Percentiles rank a stretch among this genome's conserved stretches.
phyloP scores from a whole-genome alignment of 2,329 filamentous ascomycete genomes.

The Aureobasidium sp. region DNA sequence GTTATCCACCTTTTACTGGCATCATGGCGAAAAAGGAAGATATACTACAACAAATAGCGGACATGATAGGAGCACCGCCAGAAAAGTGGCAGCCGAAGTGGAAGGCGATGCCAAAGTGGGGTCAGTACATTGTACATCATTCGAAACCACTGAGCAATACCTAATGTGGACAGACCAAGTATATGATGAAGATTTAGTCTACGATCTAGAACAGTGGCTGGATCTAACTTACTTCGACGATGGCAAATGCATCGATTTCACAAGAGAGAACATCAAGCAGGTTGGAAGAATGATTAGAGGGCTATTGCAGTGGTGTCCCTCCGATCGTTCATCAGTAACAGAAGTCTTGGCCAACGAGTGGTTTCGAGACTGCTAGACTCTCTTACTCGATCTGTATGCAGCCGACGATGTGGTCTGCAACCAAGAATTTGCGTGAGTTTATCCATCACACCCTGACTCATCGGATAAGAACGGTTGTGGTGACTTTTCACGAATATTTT shows the following conservation, averaged over 20 bases:
- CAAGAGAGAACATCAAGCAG: background rate
- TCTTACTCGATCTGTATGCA: background rate
- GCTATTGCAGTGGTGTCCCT: background rate
- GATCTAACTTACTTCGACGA: background rate
- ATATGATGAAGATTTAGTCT: background rate
- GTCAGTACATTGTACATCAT: background rate
- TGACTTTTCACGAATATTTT: background rate
- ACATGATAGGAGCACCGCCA: slow-evolving; percentile 27
- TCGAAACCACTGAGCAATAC: too few species aligned
- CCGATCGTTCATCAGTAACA: background rate
- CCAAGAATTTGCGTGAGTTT: background rate
- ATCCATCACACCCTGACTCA: background rate
- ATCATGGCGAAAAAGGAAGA: slow-evolving; percentile 26
- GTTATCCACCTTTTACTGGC: slow-evolving; percentile 32
- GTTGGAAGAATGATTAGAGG: background rate
- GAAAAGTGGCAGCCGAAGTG: slow-evolving; percentile 24
- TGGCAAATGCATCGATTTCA: background rate
- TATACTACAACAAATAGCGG: slow-evolving; percentile 29
- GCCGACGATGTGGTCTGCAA: background rate
- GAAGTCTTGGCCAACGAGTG: background rate
- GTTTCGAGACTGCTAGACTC: background rate
- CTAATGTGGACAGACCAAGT: background rate
- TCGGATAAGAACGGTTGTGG: background rate
- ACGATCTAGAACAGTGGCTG: background rate
- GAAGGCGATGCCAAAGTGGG: background rate